These are phyloP conservation scores for Deakozyma indianensis DNA, from an alignment of 805 yeast genomes.

Conservation along the genomic window DNA sequence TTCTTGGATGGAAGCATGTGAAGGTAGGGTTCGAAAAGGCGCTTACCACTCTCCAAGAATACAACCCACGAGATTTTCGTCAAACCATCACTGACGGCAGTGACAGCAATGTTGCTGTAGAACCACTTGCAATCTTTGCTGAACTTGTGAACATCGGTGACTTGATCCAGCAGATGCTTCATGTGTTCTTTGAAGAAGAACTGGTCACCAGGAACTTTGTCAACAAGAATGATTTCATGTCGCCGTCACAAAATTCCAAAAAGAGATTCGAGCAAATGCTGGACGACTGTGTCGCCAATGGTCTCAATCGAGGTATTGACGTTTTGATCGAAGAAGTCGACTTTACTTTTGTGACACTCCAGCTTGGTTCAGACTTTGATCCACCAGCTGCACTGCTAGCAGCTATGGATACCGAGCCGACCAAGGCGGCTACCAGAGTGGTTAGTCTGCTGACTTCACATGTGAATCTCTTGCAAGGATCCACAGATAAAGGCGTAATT, in stretches of 20 bases:
- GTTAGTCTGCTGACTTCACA: slow-evolving; percentile 55
- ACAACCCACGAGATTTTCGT: slow-evolving; percentile 40
- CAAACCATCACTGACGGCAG: slow-evolving; percentile 12
- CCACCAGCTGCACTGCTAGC: slow-evolving; percentile 23
- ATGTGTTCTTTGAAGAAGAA: slow-evolving; percentile 81
- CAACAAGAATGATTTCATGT: slow-evolving; percentile 63
- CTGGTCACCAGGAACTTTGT: slow-evolving; percentile 41
- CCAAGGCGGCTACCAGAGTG: slow-evolving; percentile 51
- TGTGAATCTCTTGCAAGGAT: slow-evolving; percentile 56
- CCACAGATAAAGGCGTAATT: slow-evolving; percentile 75
- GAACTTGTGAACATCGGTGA: slow-evolving; percentile 91
- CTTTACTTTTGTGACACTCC: slow-evolving; percentile 37
- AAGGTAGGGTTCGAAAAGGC: slow-evolving; percentile 77
- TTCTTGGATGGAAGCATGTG: slow-evolving; percentile 63
- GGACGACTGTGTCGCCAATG: slow-evolving; percentile 85
- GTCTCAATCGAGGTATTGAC: slow-evolving; percentile 83
- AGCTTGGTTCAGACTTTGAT: slow-evolving; percentile 48
- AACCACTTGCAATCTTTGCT: slow-evolving; percentile 74
- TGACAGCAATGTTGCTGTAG: slow-evolving; percentile 29
- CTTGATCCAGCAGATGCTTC: slow-evolving; percentile 80
- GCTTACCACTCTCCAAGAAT: slow-evolving; percentile 48
- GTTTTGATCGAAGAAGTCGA: slow-evolving; percentile 75
- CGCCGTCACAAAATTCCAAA: slow-evolving; percentile 64
- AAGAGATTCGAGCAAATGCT: slow-evolving; percentile 66
- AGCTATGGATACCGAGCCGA: slow-evolving; percentile 27